Base-by-base conservation (phyloP, 257 asterid genomes). In the Petunia axillaris region DNA sequence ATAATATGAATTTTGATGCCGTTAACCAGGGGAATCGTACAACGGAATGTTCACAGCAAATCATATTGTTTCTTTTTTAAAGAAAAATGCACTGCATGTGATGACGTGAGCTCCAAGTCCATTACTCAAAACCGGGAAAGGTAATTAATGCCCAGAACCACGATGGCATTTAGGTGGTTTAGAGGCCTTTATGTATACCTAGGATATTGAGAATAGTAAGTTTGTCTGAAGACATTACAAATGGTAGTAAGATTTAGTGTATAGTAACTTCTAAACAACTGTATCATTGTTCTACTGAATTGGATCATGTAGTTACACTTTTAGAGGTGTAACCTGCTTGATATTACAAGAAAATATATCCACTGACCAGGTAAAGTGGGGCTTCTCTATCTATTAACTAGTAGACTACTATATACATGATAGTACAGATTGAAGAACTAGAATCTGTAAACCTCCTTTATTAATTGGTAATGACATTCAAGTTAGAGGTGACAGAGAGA, bases 401-500 rank as follows among this genome's bases (percentile, higher is more conserved):
- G 62, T 57, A 14, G 15, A 57, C 9, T 57, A 57, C 35, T 14
- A 4, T 57, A 55, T 55, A 52, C 57, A 8, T 52, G 57, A 52
- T 10, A 4, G 57, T 52, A 52, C 55, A 50, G 8, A 14, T 55
- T 14, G 62, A 55, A 57, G 25, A 14, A 55, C 60, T 13, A 55
- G 62, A 57, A 25, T 25, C 4, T 5, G 3, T 57, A 1, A 1
- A 1, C 10, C 9, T 0, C 41, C 76, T 44, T 16, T 5, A 4
- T 6, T 43, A 46, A 70, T 25, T 10, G 10, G 10, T 70, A 4
- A 0, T 0, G 59, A 25, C 77, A 46, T 46, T 46, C 35, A 78
- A 48, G 64, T 78, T 59, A 64, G 83, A 81, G 46, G 59, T 74
- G 80, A 74, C 50, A 46, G 8, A 2, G 0, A 73, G 55, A 77